Evolutionary conservation across 371 early-diverging fungal genomes (phyloP).

Genomic region (Mucor ambiguus): DNA sequence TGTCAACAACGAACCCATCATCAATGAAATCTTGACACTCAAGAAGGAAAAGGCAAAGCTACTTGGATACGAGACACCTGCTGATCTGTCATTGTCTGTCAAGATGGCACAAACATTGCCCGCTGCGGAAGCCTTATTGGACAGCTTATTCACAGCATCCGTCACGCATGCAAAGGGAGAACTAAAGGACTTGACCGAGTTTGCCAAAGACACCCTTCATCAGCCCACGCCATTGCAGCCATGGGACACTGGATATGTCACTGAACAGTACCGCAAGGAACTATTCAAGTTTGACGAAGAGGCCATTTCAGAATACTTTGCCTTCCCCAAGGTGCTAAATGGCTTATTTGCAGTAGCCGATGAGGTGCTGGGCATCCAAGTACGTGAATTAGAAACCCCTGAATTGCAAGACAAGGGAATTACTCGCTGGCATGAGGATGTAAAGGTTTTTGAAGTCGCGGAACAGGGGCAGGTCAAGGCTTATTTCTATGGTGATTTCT

Average conservation of each 20-base stretch:
- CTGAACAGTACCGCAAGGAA: constrained; percentile 64
- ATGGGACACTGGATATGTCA: constrained; percentile 61
- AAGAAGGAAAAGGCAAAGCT: constrained; percentile 55
- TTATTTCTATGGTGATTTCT: constrained; percentile 73
- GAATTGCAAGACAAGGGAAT: constrained; percentile 45
- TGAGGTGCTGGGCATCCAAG: constrained; percentile 61
- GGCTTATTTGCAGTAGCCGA: constrained; percentile 63
- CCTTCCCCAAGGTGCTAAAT: constrained; percentile 62
- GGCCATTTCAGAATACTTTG: constrained; percentile 63
- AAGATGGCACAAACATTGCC: constrained; percentile 65
- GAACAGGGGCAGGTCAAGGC: constrained; percentile 57
- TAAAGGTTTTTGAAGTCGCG: constrained; percentile 64
- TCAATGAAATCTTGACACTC: constrained; percentile 60
- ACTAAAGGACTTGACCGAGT: constrained; percentile 46
- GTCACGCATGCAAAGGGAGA: constrained; percentile 53
- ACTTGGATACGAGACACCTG: constrained; percentile 58
- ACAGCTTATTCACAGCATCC: constrained; percentile 53
- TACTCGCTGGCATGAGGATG: constrained; percentile 67
- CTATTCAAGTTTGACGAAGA: constrained; percentile 66
- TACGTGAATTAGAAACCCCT: constrained; percentile 41
- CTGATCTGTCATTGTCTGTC: constrained; percentile 61
- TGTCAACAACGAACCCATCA: constrained; percentile 61
- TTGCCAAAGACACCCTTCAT: constrained; percentile 45
- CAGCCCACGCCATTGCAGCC: constrained; percentile 53
- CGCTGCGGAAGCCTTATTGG: constrained; percentile 51